A percentile compares a stretch with the other conserved stretches of the same genome.
phyloP scores from a whole-genome alignment of 352 stramenopile species.

The Halophytophthora polymorphica region DNA sequence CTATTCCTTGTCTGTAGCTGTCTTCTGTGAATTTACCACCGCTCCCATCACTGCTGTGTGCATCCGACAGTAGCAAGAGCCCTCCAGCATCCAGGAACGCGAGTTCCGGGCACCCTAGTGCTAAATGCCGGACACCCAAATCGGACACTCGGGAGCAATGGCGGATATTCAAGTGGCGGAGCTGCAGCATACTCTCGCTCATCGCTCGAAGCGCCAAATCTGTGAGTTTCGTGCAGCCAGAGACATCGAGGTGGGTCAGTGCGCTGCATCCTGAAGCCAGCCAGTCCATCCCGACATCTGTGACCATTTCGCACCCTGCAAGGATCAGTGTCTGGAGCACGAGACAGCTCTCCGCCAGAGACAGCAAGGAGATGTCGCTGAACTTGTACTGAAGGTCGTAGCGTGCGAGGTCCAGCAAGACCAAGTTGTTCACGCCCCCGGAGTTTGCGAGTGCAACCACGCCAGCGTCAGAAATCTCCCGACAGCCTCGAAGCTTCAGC shows the following conservation, averaged over 20 bases:
- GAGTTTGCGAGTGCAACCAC: conserved; percentile 74
- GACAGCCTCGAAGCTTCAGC: conserved; percentile 80
- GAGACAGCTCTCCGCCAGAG: conserved; percentile 61
- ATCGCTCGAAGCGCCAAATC: conserved; percentile 85
- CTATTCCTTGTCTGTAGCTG: conserved; percentile 28
- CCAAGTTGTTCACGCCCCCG: conserved; percentile 50
- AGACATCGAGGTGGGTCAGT: conserved; percentile 82
- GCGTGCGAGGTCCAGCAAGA: conserved; percentile 75
- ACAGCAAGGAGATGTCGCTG: conserved; percentile 88
- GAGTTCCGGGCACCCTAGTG: conserved; percentile 45
- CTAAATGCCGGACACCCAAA: conserved; percentile 46
- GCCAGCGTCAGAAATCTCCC: conserved; percentile 84
- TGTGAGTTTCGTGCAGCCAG: conserved; percentile 83
- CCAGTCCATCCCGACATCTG: conserved; percentile 91
- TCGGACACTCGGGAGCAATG: conserved; percentile 55
- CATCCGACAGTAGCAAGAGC: conserved; percentile 44
- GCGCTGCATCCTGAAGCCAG: conserved; percentile 77
- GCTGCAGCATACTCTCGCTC: conserved; percentile 69
- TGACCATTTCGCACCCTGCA: conserved; percentile 87
- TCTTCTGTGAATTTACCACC: not conserved
- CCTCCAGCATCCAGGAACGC: conserved; percentile 36
- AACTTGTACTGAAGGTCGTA: conserved; percentile 91
- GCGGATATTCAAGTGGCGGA: conserved; percentile 41
- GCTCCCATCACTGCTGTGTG: conserved; percentile 2
- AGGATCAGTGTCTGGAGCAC: conserved; percentile 57